Conservation (phyloP, 257 asterid genomes). For the Ajuga chamaepitys region DNA sequence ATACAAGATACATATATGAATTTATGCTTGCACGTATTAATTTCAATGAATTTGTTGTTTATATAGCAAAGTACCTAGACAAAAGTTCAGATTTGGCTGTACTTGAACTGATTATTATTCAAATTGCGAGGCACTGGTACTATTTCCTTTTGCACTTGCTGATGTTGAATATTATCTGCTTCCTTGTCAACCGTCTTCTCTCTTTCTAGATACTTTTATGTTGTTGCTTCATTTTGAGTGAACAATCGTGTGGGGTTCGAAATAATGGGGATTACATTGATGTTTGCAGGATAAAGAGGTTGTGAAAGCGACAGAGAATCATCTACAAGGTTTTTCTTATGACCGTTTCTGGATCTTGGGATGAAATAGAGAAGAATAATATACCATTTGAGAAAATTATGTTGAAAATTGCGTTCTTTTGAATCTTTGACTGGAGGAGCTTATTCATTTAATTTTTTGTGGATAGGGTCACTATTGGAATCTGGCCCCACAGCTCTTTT, state of each 20-base stretch:
- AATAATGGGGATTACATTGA: slow-evolving; percentile 17
- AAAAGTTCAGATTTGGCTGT: slow-evolving; percentile 27
- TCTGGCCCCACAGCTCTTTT: slow-evolving; percentile 91
- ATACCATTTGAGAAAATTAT: neutral
- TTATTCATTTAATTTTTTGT: slow-evolving; percentile 35
- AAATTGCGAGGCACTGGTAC: neutral
- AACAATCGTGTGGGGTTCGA: slow-evolving; percentile 7
- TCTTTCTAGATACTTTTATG: neutral
- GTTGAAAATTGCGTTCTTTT: slow-evolving; percentile 15
- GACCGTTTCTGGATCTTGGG: slow-evolving; percentile 25
- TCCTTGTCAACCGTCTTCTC: neutral
- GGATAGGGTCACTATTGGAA: slow-evolving; percentile 82
- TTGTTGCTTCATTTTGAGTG: slow-evolving; percentile 11
- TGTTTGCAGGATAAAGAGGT: slow-evolving; percentile 59
- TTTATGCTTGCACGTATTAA: neutral
- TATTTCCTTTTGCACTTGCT: slow-evolving; percentile 15
- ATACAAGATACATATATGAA: neutral
- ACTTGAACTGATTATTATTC: slow-evolving; percentile 11
- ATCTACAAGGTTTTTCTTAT: slow-evolving; percentile 44
- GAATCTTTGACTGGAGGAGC: slow-evolving; percentile 28
- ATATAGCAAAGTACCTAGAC: slow-evolving; percentile 7
- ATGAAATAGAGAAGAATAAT: neutral
- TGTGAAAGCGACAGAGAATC: slow-evolving; percentile 55
- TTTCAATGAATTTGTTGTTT: neutral
- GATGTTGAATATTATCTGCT: slow-evolving; percentile 15